phyloP scores from a whole-genome alignment of 169 alveolate genomes.

The Amoebophrya sp. region DNA sequence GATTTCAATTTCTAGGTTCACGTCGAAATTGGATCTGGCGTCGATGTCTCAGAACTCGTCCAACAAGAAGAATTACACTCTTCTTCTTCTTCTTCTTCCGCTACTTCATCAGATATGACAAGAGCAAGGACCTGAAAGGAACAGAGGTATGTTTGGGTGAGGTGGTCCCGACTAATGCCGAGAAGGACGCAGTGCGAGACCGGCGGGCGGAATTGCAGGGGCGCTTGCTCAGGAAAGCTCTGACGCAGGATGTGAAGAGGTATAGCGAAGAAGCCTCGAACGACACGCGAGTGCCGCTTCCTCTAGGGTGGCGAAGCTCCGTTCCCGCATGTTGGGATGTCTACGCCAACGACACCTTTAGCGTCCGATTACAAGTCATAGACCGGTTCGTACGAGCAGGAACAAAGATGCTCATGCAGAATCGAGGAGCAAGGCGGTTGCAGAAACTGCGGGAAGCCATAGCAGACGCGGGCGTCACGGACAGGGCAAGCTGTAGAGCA shows the following conservation, averaged over 20 bases:
- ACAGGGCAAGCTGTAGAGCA: background rate
- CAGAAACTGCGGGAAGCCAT: background rate
- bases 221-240: background rate
- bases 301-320: background rate
- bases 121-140: background rate
- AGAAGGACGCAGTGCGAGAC: constrained; percentile 2
- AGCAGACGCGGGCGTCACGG: background rate
- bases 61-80: too few species aligned
- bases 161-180: background rate
- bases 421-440: background rate
- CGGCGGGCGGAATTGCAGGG: background rate
- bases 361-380: background rate
- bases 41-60: too few species aligned
- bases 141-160: background rate
- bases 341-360: constrained; percentile 1
- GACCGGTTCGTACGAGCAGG: constrained; percentile 23
- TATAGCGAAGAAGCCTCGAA: background rate
- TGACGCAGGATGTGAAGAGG: background rate
- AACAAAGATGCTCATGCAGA: background rate
- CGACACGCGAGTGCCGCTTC: background rate
- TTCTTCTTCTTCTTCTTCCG: too few species aligned
- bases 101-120: background rate
- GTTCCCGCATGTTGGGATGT: background rate
- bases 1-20: too few species aligned
- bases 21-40: too few species aligned